phyloP scores from a whole-genome alignment of 352 stramenopile species.

The Globisporangium sylvaticum region DNA sequence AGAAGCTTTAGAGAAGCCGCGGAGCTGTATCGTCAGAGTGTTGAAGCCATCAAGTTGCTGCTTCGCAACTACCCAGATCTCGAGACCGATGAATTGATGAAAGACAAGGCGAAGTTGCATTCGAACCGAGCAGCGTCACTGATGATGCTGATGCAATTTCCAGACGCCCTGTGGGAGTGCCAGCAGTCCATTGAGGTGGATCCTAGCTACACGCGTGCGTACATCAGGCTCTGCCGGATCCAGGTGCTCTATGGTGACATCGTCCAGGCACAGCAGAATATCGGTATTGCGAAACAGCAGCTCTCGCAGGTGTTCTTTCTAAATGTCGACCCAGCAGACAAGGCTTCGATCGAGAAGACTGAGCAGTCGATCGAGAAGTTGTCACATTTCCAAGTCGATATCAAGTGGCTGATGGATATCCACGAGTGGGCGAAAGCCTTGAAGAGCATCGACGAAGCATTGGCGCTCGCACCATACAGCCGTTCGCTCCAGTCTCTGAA shows the following conservation, averaged over 20 bases:
- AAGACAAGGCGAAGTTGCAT: conserved; percentile 80
- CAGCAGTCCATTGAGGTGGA: conserved; percentile 58
- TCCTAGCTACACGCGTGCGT: conserved; percentile 64
- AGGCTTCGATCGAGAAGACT: conserved; percentile 46
- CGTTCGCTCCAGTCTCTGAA: conserved; percentile 65
- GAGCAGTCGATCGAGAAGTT: conserved; percentile 49
- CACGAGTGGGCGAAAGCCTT: conserved; percentile 47
- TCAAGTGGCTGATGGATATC: conserved; percentile 55
- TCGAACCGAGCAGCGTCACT: conserved; percentile 71
- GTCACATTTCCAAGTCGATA: conserved; percentile 37
- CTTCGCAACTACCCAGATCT: conserved; percentile 27
- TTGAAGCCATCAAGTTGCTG: conserved; percentile 43
- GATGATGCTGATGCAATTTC: conserved; percentile 76
- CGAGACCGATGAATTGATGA: conserved; percentile 35
- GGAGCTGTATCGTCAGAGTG: conserved; percentile 54
- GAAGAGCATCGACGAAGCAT: conserved; percentile 39
- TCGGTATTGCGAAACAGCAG: conserved; percentile 40
- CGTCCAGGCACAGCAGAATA: conserved; percentile 43
- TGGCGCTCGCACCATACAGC: conserved; percentile 46
- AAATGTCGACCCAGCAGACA: conserved; percentile 34
- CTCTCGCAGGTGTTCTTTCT: conserved; percentile 24
- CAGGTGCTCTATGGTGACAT: conserved; percentile 66
- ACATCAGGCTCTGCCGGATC: conserved; percentile 65
- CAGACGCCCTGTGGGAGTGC: conserved; percentile 70
- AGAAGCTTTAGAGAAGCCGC: conserved; percentile 46